phyloP scores from a whole-genome alignment of 2,329 filamentous ascomycete species.

The Trichoderma citrinoviride region DNA sequence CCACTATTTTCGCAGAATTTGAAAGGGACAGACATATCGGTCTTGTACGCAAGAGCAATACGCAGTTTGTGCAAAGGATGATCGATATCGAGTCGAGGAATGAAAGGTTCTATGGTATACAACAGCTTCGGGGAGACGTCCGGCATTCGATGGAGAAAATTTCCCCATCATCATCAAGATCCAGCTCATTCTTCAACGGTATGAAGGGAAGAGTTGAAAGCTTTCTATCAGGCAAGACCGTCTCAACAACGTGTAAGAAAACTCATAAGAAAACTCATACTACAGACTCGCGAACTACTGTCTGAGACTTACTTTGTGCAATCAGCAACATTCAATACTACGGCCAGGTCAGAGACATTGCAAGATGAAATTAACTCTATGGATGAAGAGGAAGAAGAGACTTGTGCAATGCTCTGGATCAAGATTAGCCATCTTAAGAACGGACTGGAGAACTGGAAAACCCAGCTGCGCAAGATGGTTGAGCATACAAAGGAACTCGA shows the following conservation, averaged over 20 bases:
- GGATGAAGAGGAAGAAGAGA: not conserved
- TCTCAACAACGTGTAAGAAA: not conserved
- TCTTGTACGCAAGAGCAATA: constrained; percentile 9
- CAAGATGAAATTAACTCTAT: not conserved
- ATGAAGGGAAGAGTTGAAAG: not conserved
- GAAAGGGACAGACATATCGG: constrained; percentile 24
- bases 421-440: constrained; percentile 25
- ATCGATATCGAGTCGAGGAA: constrained; percentile 3
- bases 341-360: not conserved
- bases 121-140: not conserved
- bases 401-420: constrained; percentile 24
- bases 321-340: not conserved
- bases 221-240: not conserved
- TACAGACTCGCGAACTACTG: not conserved
- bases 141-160: not conserved
- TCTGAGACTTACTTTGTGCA: not conserved
- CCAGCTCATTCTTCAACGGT: not conserved
- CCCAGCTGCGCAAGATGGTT: constrained; percentile 27
- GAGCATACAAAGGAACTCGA: constrained; percentile 23
- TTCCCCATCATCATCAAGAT: not conserved
- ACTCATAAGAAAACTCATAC: not conserved
- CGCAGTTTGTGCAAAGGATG: constrained; percentile 6
- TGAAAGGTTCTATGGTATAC: not conserved
- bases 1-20: constrained; percentile 24
- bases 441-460: constrained; percentile 25